Conservation (phyloP, 441 rosid species). For the Viola pubescens region DNA sequence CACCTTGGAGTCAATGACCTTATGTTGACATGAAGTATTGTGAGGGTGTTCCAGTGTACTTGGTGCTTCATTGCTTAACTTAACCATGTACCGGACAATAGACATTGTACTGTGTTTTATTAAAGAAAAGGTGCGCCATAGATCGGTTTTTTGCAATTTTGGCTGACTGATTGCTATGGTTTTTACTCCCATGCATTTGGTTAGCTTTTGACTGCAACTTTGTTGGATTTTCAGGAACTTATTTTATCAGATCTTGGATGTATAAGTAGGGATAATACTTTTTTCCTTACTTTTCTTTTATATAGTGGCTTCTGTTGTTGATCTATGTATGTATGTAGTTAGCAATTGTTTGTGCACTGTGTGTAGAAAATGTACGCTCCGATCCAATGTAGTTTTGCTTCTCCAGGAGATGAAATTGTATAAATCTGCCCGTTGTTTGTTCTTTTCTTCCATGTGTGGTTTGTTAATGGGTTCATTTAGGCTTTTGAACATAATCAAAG, state of each 20-base stretch:
- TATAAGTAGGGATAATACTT: too few species aligned
- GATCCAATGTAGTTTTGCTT: too few species aligned
- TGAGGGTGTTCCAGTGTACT: conserved; percentile 17
- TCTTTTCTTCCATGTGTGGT: too few species aligned
- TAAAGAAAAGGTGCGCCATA: conserved; percentile 16
- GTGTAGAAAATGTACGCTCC: too few species aligned
- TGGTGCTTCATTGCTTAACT: conserved; percentile 32
- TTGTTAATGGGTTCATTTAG: not conserved
- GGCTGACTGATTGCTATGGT: conserved; percentile 16
- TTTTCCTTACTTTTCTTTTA: not conserved
- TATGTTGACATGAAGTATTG: conserved; percentile 41
- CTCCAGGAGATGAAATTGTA: too few species aligned
- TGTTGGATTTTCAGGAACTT: conserved; percentile 1
- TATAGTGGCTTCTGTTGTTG: too few species aligned
- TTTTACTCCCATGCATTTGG: conserved; percentile 12
- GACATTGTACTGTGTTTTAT: conserved; percentile 10
- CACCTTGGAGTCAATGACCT: conserved; percentile 54
- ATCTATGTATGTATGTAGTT: too few species aligned
- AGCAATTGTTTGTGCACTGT: too few species aligned
- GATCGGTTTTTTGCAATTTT: conserved; percentile 10
- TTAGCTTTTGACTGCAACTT: conserved; percentile 17
- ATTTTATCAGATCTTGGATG: not conserved
- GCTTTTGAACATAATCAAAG: not conserved
- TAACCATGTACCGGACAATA: conserved; percentile 21
- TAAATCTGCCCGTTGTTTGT: too few species aligned